Base-by-base conservation (phyloP, 306 rosid genomes). In the Myrica gale region DNA sequence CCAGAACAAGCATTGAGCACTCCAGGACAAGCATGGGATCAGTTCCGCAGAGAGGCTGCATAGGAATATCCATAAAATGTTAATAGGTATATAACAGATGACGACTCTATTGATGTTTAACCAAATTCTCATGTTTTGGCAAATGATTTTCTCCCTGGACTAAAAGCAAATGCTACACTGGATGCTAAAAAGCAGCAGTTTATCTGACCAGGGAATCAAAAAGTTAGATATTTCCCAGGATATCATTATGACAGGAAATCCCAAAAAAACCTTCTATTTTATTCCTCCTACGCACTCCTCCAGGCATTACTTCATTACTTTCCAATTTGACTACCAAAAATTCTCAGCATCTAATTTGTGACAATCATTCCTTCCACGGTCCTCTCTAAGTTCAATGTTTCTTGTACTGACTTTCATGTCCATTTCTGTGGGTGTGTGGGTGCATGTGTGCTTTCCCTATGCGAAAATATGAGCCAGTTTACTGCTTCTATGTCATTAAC, bases 11-110 rank as follows among this genome's bases (percentile, higher is more conserved):
- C 96, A 90, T 90, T 5, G 99, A 96, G 85, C 84, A 90, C 84
- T 96, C 98, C 76, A 96, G 82, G 76, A 92, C 99, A 79, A 96
- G 93, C 73, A 96, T 90, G 80, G 99, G 98, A 80, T 96, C 98
- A 69, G 96, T 82, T 76, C 82, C 93, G 85, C 99, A 88, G 5
- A 96, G 88, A 45, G 94, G 91, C 98, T 96, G 96, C 92, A 89
- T 74, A 78, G 83, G 73, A 83, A 87, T 82, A 69, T 74, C 1
- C 73, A 48, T 44, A 80, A 85, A 82, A 77, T 55, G 9, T 65
- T 65, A 65, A 6, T 17, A n/a, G 13, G 20, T 41, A 9, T 17
- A 41, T 42, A 37, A 62, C 68, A 62, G 0, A 32, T 61, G 23
- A 50, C 19, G 10, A 50, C 70, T 65, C 23, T 42, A 42, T 42